Base-by-base conservation (phyloP, 768 basidiomycete species). In the Mycena sanguinolenta region DNA sequence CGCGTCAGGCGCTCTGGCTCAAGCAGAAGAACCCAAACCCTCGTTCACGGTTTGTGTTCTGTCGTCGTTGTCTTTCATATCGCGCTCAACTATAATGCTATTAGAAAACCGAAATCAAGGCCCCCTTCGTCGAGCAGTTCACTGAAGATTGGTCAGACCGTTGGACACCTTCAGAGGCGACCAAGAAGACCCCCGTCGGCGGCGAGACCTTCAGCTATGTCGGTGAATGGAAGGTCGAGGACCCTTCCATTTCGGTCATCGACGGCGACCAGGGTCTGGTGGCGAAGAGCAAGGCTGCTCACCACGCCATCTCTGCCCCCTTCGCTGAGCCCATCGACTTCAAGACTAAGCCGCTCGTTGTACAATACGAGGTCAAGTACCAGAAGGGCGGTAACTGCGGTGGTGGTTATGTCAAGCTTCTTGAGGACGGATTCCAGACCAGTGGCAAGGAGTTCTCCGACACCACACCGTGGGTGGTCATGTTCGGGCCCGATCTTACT, bases 311-410 rank as follows among this genome's bases (percentile, higher is more conserved):
- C 81, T 98, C 97, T 69, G 95, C 97, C 1, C 93, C 96, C 16
- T 96, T 99, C 82, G 75, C 82, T 17, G 79, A 86, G 66, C 87
- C 95, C 62, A 84, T 98, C 77, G 91, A 93, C 85, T 95, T 97
- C 84, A 87, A 87, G 75, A 83, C 89, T 66, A 88, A 97, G 82
- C 93, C 97, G 52, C 86, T 99, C 53, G 96, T 99, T 73, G 92
- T 99, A 23, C 96, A 98, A 79, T 99, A 99, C 77, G 98, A 99
- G 80, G 98, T 98, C 85, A 97, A 99, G 84, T 96, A 98, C 82
- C 97, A 99, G 86, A 96, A 98, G 83, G 97, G 97, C 50, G 95
- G 98, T 57, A 98, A 98, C 83, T 99, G 98, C 77, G 98, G 98
- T 82, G 98, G 98, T 85, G 98, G 98, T 44, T 99, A 99, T 84